Percentiles rank a stretch among this genome's conserved stretches.
Conservation (phyloP, 805 yeast genomes). For the Candida endomychidarum region DNA sequence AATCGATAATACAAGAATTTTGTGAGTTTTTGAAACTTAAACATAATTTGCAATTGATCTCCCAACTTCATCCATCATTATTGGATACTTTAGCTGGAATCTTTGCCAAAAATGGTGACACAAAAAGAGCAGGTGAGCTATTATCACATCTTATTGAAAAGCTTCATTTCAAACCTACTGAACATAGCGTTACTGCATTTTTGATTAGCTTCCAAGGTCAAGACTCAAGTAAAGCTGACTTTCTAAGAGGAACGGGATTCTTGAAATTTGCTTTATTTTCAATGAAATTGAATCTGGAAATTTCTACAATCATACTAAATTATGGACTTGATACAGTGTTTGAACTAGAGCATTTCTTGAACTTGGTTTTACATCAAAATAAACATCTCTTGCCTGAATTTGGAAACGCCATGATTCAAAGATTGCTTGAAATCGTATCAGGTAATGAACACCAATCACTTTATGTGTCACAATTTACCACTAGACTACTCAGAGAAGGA, state of each 20-base stretch:
- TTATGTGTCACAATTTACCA: constrained; percentile 23
- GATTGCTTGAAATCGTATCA: constrained; percentile 13
- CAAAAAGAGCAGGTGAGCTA: neutral
- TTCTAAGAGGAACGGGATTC: constrained; percentile 11
- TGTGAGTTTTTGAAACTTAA: constrained; percentile 1
- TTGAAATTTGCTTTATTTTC: constrained; percentile 12
- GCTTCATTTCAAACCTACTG: constrained; percentile 4
- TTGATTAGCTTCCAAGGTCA: constrained; percentile 1
- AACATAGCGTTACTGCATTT: constrained; percentile 6
- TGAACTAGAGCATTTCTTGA: constrained; percentile 14
- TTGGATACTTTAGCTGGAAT: constrained; percentile 2
- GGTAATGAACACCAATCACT: constrained; percentile 12
- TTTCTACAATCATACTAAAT: neutral
- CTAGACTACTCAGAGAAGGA: constrained; percentile 10
- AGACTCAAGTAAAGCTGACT: constrained; percentile 5
- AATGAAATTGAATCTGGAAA: neutral
- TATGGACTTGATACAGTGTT: constrained; percentile 5
- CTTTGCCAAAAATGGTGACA: constrained; percentile 4
- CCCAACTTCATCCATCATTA: constrained; percentile 6
- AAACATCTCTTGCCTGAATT: constrained; percentile 10
- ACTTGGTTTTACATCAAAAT: constrained; percentile 4
- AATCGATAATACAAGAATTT: neutral
- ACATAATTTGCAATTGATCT: neutral
- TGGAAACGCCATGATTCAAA: constrained; percentile 20
- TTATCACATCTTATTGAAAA: constrained; percentile 6